Conservation (phyloP, 1,139 yeast species). For the Geotrichum phurueaensis region DNA sequence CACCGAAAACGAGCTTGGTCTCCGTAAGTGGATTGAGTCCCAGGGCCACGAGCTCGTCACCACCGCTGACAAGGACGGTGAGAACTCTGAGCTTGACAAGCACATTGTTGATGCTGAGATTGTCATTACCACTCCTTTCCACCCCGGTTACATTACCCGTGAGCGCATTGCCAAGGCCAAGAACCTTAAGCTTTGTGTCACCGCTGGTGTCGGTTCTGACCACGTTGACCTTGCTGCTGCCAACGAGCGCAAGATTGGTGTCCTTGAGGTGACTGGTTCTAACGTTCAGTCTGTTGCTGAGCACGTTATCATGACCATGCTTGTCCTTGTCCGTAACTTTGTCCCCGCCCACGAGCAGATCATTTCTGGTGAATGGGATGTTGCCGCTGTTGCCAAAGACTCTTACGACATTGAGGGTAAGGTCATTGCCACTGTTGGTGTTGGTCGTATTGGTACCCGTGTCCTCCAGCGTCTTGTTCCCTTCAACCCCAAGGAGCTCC, state of each 20-base stretch:
- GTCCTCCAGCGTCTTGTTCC: constrained; percentile 68
- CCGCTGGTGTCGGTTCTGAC: constrained; percentile 85
- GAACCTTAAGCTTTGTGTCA: constrained; percentile 63
- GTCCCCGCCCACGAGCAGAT: constrained; percentile 74
- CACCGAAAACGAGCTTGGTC: constrained; percentile 70
- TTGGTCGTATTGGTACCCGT: constrained; percentile 77
- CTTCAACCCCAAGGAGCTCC: constrained; percentile 66
- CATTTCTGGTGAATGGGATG: constrained; percentile 60
- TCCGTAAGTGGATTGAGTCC: constrained; percentile 56
- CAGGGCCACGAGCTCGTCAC: constrained; percentile 65
- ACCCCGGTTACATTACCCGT: constrained; percentile 68
- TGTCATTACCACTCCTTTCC: constrained; percentile 78
- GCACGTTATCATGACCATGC: constrained; percentile 70
- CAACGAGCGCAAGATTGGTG: constrained; percentile 56
- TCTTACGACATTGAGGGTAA: constrained; percentile 72
- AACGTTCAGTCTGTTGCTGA: constrained; percentile 79
- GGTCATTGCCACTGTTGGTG: constrained; percentile 72
- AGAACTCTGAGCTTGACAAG: constrained; percentile 52
- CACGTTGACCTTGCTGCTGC: constrained; percentile 74
- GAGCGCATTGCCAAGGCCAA: constrained; percentile 66
- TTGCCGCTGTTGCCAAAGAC: constrained; percentile 69
- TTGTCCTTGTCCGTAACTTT: constrained; percentile 67
- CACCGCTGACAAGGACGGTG: constrained; percentile 68
- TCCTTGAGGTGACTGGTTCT: constrained; percentile 76
- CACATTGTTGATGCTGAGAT: constrained; percentile 67